phyloP scores from a whole-genome alignment of 1,284 basidiomycete species.

The Cutaneotrichosporon sp. region DNA sequence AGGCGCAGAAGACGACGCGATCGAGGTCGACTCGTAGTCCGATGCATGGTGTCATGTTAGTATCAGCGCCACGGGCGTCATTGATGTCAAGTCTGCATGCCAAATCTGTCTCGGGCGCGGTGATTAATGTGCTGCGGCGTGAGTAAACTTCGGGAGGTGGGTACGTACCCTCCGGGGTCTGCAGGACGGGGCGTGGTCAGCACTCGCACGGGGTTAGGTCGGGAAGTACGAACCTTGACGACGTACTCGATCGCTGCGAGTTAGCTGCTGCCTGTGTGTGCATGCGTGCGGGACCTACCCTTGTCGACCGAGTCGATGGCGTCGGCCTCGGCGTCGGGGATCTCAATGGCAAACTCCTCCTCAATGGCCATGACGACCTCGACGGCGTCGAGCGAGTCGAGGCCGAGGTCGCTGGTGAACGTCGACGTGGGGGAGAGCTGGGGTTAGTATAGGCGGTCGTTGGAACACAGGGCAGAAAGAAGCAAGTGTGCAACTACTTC shows the following conservation, averaged over 20 bases:
- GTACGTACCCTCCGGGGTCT: slow-evolving; percentile 47
- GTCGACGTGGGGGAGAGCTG: slow-evolving; percentile 70
- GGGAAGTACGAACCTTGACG: slow-evolving; percentile 55
- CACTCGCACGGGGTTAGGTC: not conserved
- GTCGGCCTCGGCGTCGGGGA: slow-evolving; percentile 98
- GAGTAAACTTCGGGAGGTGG: not conserved
- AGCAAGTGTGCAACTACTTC: not conserved
- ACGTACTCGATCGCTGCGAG: slow-evolving; percentile 90
- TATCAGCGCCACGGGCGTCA: not conserved
- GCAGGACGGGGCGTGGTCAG: slow-evolving; percentile 17
- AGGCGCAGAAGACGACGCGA: not conserved
- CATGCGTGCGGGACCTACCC: slow-evolving; percentile 56
- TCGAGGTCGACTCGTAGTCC: slow-evolving; percentile 7
- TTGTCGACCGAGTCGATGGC: slow-evolving; percentile 91
- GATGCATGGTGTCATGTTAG: slow-evolving; percentile 3
- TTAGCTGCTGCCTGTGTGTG: slow-evolving; percentile 10
- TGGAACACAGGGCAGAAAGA: not conserved
- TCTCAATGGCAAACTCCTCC: slow-evolving; percentile 71
- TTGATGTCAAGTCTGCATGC: slow-evolving; percentile 24
- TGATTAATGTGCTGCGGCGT: slow-evolving; percentile 27
- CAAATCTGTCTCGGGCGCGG: slow-evolving; percentile 16
- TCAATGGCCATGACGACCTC: slow-evolving; percentile 99
- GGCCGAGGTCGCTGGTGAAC: slow-evolving; percentile 82
- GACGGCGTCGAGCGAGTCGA: slow-evolving; percentile 95
- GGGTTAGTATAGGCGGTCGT: not conserved